These are phyloP conservation scores for Fusarium napiforme DNA, from an alignment of 2,329 filamentous ascomycete species.

Conservation along the genomic window DNA sequence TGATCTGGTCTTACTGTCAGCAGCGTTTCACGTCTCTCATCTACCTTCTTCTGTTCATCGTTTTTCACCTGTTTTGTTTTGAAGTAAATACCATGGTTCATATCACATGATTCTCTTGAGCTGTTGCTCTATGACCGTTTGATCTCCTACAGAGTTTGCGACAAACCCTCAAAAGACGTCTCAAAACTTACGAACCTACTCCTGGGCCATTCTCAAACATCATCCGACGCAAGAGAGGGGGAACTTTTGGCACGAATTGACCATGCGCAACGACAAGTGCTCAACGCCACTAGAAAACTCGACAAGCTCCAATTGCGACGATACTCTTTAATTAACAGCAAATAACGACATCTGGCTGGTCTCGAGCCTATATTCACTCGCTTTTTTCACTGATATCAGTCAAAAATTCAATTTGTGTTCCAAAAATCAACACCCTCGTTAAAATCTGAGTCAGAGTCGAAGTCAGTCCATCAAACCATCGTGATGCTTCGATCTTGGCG, in stretches of 20 bases:
- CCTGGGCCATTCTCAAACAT: neutral
- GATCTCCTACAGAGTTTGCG: neutral
- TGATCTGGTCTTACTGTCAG: neutral
- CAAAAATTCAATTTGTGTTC: no score
- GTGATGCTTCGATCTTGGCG: constrained; percentile 18
- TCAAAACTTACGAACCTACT: neutral
- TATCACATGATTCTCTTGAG: neutral
- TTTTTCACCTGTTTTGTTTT: neutral
- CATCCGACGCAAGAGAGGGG: neutral
- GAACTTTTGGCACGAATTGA: neutral
- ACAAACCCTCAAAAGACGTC: neutral
- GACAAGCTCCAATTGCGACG: neutral
- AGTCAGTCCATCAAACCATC: neutral
- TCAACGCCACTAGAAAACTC: no score
- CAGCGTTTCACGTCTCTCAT: neutral
- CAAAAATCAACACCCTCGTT: neutral
- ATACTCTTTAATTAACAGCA: neutral
- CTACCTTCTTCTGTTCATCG: neutral
- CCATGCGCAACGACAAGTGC: neutral
- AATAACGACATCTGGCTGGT: neutral
- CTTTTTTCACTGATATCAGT: neutral
- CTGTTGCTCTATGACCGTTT: neutral
- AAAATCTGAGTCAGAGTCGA: neutral
- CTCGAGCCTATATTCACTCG: neutral
- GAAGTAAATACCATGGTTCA: neutral